Percentiles rank a stretch among this genome's conserved stretches.
Conservation (phyloP, 805 yeast species). For the Ogataea siamensis region DNA sequence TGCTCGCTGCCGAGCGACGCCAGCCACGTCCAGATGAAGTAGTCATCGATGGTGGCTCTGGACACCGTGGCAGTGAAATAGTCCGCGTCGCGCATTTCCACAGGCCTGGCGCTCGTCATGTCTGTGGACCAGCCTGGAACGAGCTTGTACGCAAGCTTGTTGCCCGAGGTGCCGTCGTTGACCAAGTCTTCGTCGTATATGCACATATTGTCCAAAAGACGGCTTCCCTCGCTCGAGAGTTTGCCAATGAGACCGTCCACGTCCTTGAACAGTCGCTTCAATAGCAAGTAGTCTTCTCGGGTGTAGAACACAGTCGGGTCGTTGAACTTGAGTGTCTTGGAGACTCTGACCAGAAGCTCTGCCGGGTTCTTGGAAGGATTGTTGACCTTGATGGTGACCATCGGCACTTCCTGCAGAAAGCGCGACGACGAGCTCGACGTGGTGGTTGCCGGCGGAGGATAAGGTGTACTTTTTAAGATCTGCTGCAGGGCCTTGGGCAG, state of each 20-base stretch:
- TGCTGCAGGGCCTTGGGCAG: constrained; percentile 68
- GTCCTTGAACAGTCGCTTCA: constrained; percentile 69
- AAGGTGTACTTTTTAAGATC: constrained; percentile 59
- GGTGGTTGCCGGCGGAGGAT: constrained; percentile 63
- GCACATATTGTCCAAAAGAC: constrained; percentile 46
- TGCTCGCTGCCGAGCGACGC: constrained; percentile 74
- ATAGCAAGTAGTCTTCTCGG: constrained; percentile 72
- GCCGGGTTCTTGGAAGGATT: constrained; percentile 46
- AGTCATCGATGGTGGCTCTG: constrained; percentile 76
- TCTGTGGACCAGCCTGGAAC: constrained; percentile 37
- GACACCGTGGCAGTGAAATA: constrained; percentile 47
- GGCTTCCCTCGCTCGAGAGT: constrained; percentile 69
- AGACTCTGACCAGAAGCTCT: constrained; percentile 59
- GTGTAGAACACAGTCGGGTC: constrained; percentile 68
- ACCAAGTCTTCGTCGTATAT: constrained; percentile 35
- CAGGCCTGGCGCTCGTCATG: constrained; percentile 28
- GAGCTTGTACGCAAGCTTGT: constrained; percentile 29
- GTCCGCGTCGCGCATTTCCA: constrained; percentile 25
- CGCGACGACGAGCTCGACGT: constrained; percentile 23
- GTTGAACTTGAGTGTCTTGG: constrained; percentile 62
- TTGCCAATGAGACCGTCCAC: constrained; percentile 54
- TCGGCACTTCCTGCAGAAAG: constrained; percentile 35
- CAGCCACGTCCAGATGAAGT: constrained; percentile 90
- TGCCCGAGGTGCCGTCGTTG: constrained; percentile 38
- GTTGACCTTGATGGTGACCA: constrained; percentile 38